Evolutionary conservation across 2,329 filamentous ascomycete species (phyloP), one percentile per base, ranked within the genome.

Genomic region (Gaeumannomyces tritici): DNA sequence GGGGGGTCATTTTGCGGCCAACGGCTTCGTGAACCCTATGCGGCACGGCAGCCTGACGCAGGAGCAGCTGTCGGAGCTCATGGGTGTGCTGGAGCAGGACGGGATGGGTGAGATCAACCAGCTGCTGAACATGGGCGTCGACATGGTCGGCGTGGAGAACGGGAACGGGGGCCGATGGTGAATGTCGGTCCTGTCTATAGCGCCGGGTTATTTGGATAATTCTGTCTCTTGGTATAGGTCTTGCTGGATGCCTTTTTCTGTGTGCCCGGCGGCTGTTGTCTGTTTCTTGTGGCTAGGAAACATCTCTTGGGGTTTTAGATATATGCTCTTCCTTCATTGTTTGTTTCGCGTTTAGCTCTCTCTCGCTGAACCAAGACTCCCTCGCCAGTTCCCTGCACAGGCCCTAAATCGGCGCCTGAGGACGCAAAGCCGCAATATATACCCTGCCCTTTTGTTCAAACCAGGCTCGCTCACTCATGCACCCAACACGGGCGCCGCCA

Each of bases 61-160:
- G 66, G 84, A 91, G 69, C 90, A 96, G 73, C 91, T 95, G 74
- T 76, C 88, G 65, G 90, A 96, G 76, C 78, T 96, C 51, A 91
- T 96, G 89, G 85, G 87, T 62, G 86, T 87, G 59, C 80, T 96
- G 42, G 89, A 95, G 73, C 89, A 79, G 67, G 83, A 88, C 66
- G 86, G 85, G 0, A 76, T 87, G 70, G 77, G 76, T 29, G 85
- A 87, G 60, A 87, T 88, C 67, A 81, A 87, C 66, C 79, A 79
- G 18, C 84, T 85, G 62, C 73, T 88, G 67, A 84, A 74, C 61
- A 75, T 75, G 74, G 73, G 72, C 18, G 70, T 75, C 62, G 71
- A 67, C 9, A 51, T 71, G 31, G 67, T 66, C n/a, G 65, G 63
- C 21, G 59, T 55, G 26, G 60, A 24, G 31, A 42, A 18, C 35